Percentiles rank a stretch among this genome's conserved stretches.
Evolutionary conservation across 768 basidiomycete species (phyloP).

Genomic region (Panaeolus cyanescens): DNA sequence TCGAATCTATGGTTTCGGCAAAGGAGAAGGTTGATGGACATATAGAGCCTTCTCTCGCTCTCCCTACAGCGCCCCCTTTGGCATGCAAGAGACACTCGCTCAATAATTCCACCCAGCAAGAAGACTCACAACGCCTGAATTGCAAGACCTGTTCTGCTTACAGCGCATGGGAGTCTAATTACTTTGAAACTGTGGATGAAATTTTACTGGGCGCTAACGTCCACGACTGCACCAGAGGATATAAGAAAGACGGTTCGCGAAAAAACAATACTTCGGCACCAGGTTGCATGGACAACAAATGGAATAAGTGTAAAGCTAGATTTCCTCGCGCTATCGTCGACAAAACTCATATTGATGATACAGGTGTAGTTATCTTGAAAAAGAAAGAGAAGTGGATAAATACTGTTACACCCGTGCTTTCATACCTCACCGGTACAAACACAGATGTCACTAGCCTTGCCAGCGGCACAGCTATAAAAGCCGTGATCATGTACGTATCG

Average conservation of each 20-base stretch:
- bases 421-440: slow-evolving; percentile 26
- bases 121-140: slow-evolving; percentile 8
- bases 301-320: slow-evolving; percentile 29
- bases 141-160: slow-evolving; percentile 21
- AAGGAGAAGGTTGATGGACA: background rate
- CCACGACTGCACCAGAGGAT: slow-evolving; percentile 21
- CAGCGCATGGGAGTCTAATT: slow-evolving; percentile 17
- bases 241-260: background rate
- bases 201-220: slow-evolving; percentile 28
- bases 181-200: slow-evolving; percentile 24
- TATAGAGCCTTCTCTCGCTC: slow-evolving; percentile 21
- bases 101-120: too few species aligned
- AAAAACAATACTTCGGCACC: background rate
- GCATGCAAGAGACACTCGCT: slow-evolving; percentile 11
- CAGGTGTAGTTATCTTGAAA: slow-evolving; percentile 28
- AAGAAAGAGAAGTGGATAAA: slow-evolving; percentile 39
- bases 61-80: slow-evolving; percentile 21
- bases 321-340: slow-evolving; percentile 29
- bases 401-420: slow-evolving; percentile 20
- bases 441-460: slow-evolving; percentile 38
- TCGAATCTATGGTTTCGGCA: slow-evolving; percentile 7
- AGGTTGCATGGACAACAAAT: slow-evolving; percentile 28
- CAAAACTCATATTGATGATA: slow-evolving; percentile 23
- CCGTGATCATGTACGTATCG: slow-evolving; percentile 37
- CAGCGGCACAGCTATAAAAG: slow-evolving; percentile 41